A percentile compares a stretch with the other conserved stretches of the same genome.
Conservation (phyloP, 1,284 basidiomycete species). For the Inonotus hispidus region DNA sequence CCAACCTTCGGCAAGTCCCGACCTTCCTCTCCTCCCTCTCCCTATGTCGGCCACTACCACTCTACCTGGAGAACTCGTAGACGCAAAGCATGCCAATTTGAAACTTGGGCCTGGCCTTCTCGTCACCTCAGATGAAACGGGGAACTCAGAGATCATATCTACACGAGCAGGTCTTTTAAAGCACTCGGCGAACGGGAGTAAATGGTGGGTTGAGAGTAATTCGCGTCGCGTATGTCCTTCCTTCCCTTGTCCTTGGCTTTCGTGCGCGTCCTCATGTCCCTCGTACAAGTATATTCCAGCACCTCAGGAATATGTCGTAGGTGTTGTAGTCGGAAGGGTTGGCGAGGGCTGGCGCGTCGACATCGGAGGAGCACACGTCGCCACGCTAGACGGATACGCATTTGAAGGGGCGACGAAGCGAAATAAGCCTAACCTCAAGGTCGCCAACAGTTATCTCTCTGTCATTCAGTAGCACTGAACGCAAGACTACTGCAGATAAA, state of each 20-base stretch:
- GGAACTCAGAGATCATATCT: slow-evolving; percentile 43
- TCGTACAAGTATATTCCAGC: slow-evolving; percentile 74
- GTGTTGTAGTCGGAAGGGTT: slow-evolving; percentile 60
- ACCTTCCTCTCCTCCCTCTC: neutral
- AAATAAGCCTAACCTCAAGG: slow-evolving; percentile 81
- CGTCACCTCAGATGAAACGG: slow-evolving; percentile 36
- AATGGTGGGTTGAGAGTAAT: slow-evolving; percentile 81
- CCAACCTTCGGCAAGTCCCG: neutral
- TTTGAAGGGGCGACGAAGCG: slow-evolving; percentile 85
- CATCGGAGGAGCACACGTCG: slow-evolving; percentile 74
- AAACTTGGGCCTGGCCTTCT: slow-evolving; percentile 75
- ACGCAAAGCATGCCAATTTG: slow-evolving; percentile 67
- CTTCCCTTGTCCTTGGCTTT: slow-evolving; percentile 9
- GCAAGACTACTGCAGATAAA: slow-evolving; percentile 52
- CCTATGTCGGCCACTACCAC: slow-evolving; percentile 14
- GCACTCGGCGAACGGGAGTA: slow-evolving; percentile 63
- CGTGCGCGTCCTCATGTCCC: slow-evolving; percentile 8
- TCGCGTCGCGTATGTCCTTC: slow-evolving; percentile 54
- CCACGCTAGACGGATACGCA: slow-evolving; percentile 72
- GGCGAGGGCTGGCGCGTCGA: slow-evolving; percentile 82
- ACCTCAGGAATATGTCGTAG: slow-evolving; percentile 75
- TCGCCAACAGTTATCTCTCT: slow-evolving; percentile 24
- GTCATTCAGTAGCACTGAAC: neutral
- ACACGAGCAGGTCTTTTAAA: slow-evolving; percentile 64
- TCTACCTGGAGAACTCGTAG: slow-evolving; percentile 64